Conservation (phyloP, 108 stramenopile species). For the Hondaea fermentalgiana region DNA sequence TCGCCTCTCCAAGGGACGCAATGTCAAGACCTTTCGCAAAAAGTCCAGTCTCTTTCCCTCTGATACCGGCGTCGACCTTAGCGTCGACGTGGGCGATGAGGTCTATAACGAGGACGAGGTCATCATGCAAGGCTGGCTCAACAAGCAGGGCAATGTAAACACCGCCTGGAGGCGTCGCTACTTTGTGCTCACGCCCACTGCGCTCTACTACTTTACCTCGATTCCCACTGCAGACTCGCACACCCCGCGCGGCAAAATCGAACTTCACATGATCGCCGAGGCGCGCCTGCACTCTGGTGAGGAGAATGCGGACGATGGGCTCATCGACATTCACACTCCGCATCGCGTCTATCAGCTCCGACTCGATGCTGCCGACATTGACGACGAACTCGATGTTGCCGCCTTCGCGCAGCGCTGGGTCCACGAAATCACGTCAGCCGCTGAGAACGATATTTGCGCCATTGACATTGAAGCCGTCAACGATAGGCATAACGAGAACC, state of each 20-base stretch:
- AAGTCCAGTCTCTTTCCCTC: not conserved
- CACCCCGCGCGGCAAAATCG: not conserved
- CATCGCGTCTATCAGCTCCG: not conserved
- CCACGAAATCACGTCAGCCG: not conserved
- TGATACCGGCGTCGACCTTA: not conserved
- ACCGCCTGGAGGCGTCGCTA: slow-evolving; percentile 8
- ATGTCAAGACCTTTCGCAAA: not conserved
- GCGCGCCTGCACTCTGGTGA: not conserved
- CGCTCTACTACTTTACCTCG: not conserved
- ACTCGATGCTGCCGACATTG: not conserved
- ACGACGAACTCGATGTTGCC: not conserved
- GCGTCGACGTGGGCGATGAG: not conserved
- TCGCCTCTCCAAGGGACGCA: not conserved
- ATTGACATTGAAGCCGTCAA: not conserved
- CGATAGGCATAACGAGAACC: not conserved
- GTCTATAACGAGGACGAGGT: not conserved
- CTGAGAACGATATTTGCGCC: slow-evolving; percentile 3
- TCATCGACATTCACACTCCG: not conserved
- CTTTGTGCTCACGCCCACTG: slow-evolving; percentile 11
- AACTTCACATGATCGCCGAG: slow-evolving; percentile 2
- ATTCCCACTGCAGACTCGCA: not conserved
- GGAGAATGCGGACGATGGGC: not conserved
- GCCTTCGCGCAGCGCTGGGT: not conserved
- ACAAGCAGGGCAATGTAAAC: not conserved
- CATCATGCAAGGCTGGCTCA: not conserved